A percentile compares a stretch with the other conserved stretches of the same genome.
Evolutionary conservation across 2,329 filamentous ascomycete genomes (phyloP).

Genomic region (Cercospora canescens): DNA sequence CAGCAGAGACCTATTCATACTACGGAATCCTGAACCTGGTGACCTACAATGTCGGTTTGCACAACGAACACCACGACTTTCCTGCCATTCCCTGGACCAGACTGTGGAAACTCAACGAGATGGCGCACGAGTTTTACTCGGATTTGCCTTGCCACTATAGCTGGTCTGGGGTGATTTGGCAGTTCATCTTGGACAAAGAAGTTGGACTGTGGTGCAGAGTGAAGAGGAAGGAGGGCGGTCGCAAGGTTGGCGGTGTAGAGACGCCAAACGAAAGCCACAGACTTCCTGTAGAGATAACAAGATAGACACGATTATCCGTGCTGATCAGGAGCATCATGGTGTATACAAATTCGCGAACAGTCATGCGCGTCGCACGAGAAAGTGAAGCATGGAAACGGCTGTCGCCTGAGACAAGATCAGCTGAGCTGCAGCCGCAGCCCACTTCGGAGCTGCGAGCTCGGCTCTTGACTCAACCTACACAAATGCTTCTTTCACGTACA

Average conservation of each 20-base stretch:
- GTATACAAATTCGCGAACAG: not conserved
- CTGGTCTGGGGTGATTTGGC: conserved; percentile 93
- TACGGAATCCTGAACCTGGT: conserved; percentile 90
- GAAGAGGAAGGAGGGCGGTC: conserved; percentile 79
- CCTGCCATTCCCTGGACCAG: conserved; percentile 94
- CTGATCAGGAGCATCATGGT: not conserved
- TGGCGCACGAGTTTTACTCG: conserved; percentile 89
- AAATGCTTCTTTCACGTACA: not conserved
- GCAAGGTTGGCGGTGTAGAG: conserved; percentile 51
- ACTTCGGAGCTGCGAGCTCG: not conserved
- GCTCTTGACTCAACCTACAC: not conserved
- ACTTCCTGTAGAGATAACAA: conserved; percentile 19
- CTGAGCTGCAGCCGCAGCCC: conserved; percentile 1
- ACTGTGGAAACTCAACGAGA: conserved; percentile 71
- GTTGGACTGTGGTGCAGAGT: conserved; percentile 91
- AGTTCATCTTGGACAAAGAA: conserved; percentile 87
- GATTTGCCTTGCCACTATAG: conserved; percentile 82
- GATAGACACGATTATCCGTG: conserved; percentile 2
- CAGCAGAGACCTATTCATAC: conserved; percentile 96
- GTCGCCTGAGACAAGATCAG: not conserved
- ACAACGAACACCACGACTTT: conserved; percentile 99
- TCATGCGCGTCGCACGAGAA: not conserved
- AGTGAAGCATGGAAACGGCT: not conserved
- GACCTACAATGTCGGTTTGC: conserved; percentile 95
- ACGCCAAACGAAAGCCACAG: conserved; percentile 11